Base-by-base conservation (phyloP, 805 yeast genomes). In the Candida incommunis region DNA sequence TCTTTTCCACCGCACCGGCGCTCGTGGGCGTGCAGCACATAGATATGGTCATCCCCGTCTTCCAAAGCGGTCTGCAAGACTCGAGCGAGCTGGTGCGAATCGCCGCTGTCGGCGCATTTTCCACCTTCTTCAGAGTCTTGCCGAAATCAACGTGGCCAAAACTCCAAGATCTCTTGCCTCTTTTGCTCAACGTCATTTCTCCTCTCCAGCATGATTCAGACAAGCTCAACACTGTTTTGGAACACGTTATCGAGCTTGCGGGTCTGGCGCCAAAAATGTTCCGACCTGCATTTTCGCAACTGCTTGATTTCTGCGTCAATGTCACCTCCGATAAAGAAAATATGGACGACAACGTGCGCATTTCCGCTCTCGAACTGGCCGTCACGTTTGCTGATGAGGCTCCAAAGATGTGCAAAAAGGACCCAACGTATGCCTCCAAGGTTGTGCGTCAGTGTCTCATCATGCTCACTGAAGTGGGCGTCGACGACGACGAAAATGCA, bases 251-350 rank as follows among this genome's bases (percentile, higher is more conserved):
- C 45, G 97, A 92, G 54, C 72, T 92, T 48, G 96, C 88, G 7
- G 90, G 82, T 50, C 67, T 88, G 48, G 97, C 96, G 5, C 97
- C 98, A 45, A 90, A 88, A 59, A 76, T 92, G 77, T 92, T 92
- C 69, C 76, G 74, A 58, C 86, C 86, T 40, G 83, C 90, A 85
- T 90, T 92, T 61, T 79, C 81, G 43, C 80, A 85, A n/a, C 78
- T 92, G 40, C 76, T 87, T 43, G 82, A 83, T 50, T 92, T 92
- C 56, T 78, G 92, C 55, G 73, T 86, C n/a, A 75, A 78, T 15
- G 90, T 92, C 25, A 75, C 86, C 43, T 85, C 83, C 56, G 80
- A 86, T 64, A 75, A 72, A 55, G 7, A n/a, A 7, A 94, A 84
- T 20, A 66, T 87, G 53, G 96, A 86, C 23, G 72, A 86, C 20